Conservation (phyloP, 1,284 basidiomycete species). For the Melampsora larici-populina region DNA sequence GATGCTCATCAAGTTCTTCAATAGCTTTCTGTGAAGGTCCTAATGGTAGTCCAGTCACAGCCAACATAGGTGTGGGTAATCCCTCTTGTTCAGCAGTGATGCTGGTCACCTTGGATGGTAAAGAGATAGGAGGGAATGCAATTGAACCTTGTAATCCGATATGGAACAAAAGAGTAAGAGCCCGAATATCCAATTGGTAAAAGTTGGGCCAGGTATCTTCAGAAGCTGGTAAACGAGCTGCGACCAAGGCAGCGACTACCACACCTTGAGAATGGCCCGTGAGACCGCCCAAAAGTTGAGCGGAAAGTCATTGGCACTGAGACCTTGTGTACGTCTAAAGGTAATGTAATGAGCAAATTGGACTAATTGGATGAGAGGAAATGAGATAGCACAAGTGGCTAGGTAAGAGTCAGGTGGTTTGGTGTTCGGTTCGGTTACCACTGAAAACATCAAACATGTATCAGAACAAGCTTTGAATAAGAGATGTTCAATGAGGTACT, state of each 20-base stretch:
- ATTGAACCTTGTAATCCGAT: slow-evolving; percentile 25
- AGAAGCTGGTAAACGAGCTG: slow-evolving; percentile 51
- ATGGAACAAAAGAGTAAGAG: slow-evolving; percentile 21
- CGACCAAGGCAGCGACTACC: slow-evolving; percentile 81
- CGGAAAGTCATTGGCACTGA: slow-evolving; percentile 56
- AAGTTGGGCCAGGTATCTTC: slow-evolving; percentile 26
- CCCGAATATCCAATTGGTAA: neutral
- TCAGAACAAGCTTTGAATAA: slow-evolving; percentile 70
- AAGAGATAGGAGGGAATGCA: slow-evolving; percentile 84
- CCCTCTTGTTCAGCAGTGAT: slow-evolving; percentile 91
- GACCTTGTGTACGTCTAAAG: slow-evolving; percentile 68
- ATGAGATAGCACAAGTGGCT: slow-evolving; percentile 88
- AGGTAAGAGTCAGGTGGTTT: slow-evolving; percentile 82
- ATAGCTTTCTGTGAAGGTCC: slow-evolving; percentile 55
- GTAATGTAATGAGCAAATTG: slow-evolving; percentile 90
- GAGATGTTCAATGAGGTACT: slow-evolving; percentile 56
- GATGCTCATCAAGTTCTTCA: slow-evolving; percentile 52
- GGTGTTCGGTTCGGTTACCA: slow-evolving; percentile 70
- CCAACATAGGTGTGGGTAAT: slow-evolving; percentile 86
- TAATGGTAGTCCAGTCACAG: slow-evolving; percentile 75
- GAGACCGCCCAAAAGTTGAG: slow-evolving; percentile 60
- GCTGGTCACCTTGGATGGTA: slow-evolving; percentile 81
- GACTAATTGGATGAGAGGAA: slow-evolving; percentile 91
- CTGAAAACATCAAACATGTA: slow-evolving; percentile 67
- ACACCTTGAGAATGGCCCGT: slow-evolving; percentile 98